Conservation (phyloP, 495 filamentous ascomycete species). For the Aspergillus ellipticus region DNA sequence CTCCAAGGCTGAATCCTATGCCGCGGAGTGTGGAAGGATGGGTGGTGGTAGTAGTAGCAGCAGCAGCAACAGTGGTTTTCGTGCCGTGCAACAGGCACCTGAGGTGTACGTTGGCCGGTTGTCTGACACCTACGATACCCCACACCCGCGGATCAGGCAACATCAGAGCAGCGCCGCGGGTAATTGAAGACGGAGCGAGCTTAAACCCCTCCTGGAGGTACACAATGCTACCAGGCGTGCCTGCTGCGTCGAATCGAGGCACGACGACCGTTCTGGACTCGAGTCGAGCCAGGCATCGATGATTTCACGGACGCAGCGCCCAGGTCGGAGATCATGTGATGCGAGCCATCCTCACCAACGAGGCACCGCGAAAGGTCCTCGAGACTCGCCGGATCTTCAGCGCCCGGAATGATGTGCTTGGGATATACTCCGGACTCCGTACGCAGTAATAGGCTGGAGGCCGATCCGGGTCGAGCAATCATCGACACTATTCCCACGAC, state of each 20-base stretch:
- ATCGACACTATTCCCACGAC: background rate
- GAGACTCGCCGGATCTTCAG: background rate
- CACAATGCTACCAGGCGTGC: background rate
- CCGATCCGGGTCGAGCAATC: background rate
- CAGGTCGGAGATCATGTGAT: constrained; percentile 4
- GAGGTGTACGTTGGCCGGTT: background rate
- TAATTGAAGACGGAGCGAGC: constrained; percentile 10
- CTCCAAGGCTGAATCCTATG: too few relatives aligned
- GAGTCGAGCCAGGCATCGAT: background rate
- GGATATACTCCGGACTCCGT: constrained; percentile 5
- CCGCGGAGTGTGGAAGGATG: background rate
- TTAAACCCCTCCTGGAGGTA: background rate
- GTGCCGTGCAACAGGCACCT: too few relatives aligned
- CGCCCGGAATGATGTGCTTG: constrained; percentile 10
- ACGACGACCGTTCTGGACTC: background rate
- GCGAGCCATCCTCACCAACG: too few relatives aligned
- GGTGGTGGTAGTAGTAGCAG: background rate
- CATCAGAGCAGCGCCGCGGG: constrained; percentile 3
- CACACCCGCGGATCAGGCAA: constrained; percentile 13
- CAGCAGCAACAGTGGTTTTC: too few relatives aligned
- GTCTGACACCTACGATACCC: constrained; percentile 6
- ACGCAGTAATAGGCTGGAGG: background rate
- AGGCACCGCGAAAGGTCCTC: background rate
- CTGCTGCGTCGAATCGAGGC: background rate
- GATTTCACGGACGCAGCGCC: background rate